phyloP scores from a whole-genome alignment of 495 filamentous ascomycete species.

The Hypoxylon lienhwacheense region DNA sequence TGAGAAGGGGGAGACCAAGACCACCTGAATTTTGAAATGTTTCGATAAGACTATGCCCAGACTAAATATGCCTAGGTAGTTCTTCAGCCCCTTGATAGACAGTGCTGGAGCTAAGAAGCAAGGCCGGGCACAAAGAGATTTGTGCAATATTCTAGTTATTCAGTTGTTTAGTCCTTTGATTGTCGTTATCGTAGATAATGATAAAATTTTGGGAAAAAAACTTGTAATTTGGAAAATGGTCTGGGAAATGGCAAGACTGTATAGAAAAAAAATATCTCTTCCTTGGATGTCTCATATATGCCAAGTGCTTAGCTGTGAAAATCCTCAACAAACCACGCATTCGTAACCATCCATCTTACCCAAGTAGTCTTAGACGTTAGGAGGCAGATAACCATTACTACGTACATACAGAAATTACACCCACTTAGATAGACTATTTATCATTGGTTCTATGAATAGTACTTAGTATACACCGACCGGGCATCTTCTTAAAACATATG shows the following conservation, averaged over 20 bases:
- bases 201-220: too few species aligned
- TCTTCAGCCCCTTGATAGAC: conserved; percentile 4
- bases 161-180: too few species aligned
- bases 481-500: too few species aligned
- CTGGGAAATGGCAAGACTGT: conserved; percentile 5
- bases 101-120: conserved; percentile 11
- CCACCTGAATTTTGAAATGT: too few species aligned
- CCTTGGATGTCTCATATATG: background rate
- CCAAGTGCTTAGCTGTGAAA: background rate
- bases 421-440: conserved; percentile 13
- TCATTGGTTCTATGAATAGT: conserved; percentile 19
- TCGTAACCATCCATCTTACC: conserved; percentile 20
- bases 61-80: too few species aligned
- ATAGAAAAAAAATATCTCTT: conserved; percentile 15
- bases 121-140: conserved; percentile 15
- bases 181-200: too few species aligned
- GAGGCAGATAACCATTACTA: conserved; percentile 21
- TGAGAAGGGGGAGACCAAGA: conserved; percentile 10
- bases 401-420: conserved; percentile 27
- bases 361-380: background rate
- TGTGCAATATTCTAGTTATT: too few species aligned
- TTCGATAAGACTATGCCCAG: too few species aligned
- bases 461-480: too few species aligned
- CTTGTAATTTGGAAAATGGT: background rate
- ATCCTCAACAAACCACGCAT: conserved; percentile 26